Evolutionary conservation across 2,329 filamentous ascomycete genomes (phyloP).

Genomic region (Aureobasidium namibiae): DNA sequence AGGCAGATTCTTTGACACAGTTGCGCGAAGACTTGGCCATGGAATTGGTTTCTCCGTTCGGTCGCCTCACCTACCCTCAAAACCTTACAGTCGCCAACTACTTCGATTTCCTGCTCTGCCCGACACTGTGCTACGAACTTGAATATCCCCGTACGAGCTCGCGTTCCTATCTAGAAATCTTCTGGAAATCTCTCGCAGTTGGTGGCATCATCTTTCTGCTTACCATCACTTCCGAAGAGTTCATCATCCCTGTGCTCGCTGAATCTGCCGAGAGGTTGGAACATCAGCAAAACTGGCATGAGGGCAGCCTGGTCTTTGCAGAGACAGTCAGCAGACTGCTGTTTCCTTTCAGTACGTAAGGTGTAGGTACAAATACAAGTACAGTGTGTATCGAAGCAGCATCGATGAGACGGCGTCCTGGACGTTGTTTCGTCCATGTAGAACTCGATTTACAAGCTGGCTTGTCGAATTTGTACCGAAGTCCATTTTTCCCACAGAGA

Average conservation of each 20-base stretch:
- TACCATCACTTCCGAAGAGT: slow-evolving; percentile 85
- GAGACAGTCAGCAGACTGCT: slow-evolving; percentile 87
- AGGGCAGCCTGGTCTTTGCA: slow-evolving; percentile 69
- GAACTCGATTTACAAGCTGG: too few relatives aligned
- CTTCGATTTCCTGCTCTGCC: slow-evolving; percentile 79
- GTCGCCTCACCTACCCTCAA: slow-evolving; percentile 78
- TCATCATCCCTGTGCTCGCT: slow-evolving; percentile 80
- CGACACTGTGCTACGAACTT: slow-evolving; percentile 93
- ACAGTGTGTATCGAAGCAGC: too few relatives aligned
- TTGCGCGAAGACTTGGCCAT: slow-evolving; percentile 80
- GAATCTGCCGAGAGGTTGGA: slow-evolving; percentile 57
- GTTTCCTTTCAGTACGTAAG: slow-evolving; percentile 97
- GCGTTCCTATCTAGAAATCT: slow-evolving; percentile 73
- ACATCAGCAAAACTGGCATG: slow-evolving; percentile 42
- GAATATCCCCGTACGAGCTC: slow-evolving; percentile 76
- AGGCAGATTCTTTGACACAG: slow-evolving; percentile 42
- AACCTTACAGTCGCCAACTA: slow-evolving; percentile 83
- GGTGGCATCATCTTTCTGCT: slow-evolving; percentile 96
- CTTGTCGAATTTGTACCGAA: too few relatives aligned
- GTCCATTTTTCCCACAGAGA: too few relatives aligned
- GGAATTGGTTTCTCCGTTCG: slow-evolving; percentile 84
- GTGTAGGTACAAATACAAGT: too few relatives aligned
- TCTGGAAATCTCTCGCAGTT: slow-evolving; percentile 77
- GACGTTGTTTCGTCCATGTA: too few relatives aligned
- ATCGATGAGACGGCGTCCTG: too few relatives aligned